These are phyloP conservation scores for Pezizomycotina sp. DNA, from an alignment of 2,329 filamentous ascomycete genomes.

Conservation along the genomic window DNA sequence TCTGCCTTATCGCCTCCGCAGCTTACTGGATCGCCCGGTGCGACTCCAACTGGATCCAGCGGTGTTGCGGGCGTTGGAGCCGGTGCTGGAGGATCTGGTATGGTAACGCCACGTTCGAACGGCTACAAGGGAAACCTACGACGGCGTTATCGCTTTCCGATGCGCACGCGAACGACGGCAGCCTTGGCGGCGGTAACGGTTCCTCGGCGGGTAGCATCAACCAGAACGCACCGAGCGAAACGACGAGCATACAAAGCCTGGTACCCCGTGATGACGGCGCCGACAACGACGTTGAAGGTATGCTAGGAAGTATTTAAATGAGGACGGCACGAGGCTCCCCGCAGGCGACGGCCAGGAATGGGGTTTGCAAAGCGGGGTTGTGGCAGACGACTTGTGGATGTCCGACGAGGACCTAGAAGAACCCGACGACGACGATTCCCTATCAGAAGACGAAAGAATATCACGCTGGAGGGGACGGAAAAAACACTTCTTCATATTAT, in stretches of 20 bases:
- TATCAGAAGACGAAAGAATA: slow-evolving; percentile 40
- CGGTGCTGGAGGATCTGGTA: slow-evolving; percentile 9
- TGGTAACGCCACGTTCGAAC: slow-evolving; percentile 11
- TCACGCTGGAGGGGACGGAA: slow-evolving; percentile 74
- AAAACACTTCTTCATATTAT: slow-evolving; percentile 94
- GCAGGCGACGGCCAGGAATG: slow-evolving; percentile 11
- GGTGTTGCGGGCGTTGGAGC: too few relatives aligned
- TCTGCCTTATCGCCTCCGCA: too few relatives aligned
- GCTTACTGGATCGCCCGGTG: too few relatives aligned
- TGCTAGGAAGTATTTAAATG: slow-evolving; percentile 25
- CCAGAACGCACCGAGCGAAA: slow-evolving; percentile 19
- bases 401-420: slow-evolving; percentile 24
- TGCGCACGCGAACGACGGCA: slow-evolving; percentile 16
- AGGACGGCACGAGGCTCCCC: slow-evolving; percentile 20
- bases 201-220: slow-evolving; percentile 13
- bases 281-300: slow-evolving; percentile 25
- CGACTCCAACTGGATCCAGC: too few relatives aligned
- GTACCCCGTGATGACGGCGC: slow-evolving; percentile 23
- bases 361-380: slow-evolving; percentile 14
- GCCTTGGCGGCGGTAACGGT: slow-evolving; percentile 5
- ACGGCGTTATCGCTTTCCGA: slow-evolving; percentile 18
- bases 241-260: slow-evolving; percentile 22
- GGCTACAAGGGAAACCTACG: slow-evolving; percentile 16
- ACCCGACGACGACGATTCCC: slow-evolving; percentile 24
- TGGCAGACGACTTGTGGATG: slow-evolving; percentile 17